phyloP scores from a whole-genome alignment of 2,329 filamentous ascomycete species.

The Stachybotrys elegans region DNA sequence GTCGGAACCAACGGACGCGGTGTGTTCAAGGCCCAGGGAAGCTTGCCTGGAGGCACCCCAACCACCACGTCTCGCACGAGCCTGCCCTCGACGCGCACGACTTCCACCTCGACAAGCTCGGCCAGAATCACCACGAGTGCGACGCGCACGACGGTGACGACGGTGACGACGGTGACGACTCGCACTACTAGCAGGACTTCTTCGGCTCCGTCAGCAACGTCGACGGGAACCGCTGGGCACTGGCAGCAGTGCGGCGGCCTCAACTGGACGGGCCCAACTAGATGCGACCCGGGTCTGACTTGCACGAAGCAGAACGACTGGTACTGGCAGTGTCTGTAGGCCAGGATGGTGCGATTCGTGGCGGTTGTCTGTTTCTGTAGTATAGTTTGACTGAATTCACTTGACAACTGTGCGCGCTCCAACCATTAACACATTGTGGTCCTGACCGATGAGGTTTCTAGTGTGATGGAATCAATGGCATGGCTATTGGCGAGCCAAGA shows the following conservation, averaged over 20 bases:
- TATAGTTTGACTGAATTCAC: no score
- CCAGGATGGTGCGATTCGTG: no score
- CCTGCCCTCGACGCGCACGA: not conserved
- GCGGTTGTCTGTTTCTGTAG: no score
- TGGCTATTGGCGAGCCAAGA: not conserved
- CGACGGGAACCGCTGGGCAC: conserved; percentile 2
- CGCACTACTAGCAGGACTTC: not conserved
- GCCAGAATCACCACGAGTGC: not conserved
- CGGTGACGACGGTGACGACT: not conserved
- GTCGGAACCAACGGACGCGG: conserved; percentile 47
- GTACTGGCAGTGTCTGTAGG: conserved; percentile 3
- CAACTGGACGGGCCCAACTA: conserved; percentile 2
- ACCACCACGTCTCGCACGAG: not conserved
- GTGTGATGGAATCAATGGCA: not conserved
- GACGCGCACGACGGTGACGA: conserved; percentile 1
- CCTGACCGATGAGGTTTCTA: not conserved
- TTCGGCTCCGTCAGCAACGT: not conserved
- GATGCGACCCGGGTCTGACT: not conserved
- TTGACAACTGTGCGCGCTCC: no score
- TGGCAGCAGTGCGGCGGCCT: conserved; percentile 10
- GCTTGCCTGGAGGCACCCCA: conserved; percentile 2
- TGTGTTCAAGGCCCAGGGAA: conserved; percentile 27
- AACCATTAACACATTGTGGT: no score
- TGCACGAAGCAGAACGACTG: not conserved
- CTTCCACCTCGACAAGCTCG: not conserved